Percentiles rank a stretch among this genome's conserved stretches.
Evolutionary conservation across 257 asterid genomes (phyloP).

Genomic region (Fraxinus pennsylvanica): DNA sequence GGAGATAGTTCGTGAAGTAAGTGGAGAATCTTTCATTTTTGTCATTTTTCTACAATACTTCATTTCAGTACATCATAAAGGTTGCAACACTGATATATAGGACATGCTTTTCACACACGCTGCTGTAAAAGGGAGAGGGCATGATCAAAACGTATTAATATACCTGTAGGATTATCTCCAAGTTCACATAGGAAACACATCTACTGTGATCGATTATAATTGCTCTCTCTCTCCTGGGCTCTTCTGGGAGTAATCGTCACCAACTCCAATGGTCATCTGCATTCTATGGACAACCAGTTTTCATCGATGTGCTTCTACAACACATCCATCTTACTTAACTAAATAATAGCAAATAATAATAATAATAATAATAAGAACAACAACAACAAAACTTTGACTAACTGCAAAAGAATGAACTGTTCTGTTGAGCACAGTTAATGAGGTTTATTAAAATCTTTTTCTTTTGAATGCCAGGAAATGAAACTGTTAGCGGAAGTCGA

Average conservation of each 20-base stretch:
- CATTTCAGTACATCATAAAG: not conserved
- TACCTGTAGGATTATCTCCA: not conserved
- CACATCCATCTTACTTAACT: not conserved
- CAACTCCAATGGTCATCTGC: not conserved
- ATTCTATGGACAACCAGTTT: conserved; percentile 8
- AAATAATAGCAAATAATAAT: not conserved
- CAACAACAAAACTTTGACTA: not conserved
- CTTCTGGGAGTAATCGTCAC: not conserved
- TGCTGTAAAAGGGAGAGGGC: not conserved
- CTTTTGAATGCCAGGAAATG: conserved; percentile 73
- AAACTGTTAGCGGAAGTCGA: conserved; percentile 89
- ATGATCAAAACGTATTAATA: not conserved
- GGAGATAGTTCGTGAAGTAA: conserved; percentile 96
- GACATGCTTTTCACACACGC: not conserved
- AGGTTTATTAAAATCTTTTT: conserved; percentile 7
- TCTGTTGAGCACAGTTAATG: not conserved
- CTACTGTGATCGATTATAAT: not conserved
- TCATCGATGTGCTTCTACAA: not conserved
- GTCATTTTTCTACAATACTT: not conserved
- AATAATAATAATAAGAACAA: not conserved
- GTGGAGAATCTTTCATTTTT: conserved; percentile 21
- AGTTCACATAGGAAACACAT: not conserved
- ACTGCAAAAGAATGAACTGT: not conserved
- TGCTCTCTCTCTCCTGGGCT: not conserved
- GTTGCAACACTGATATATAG: not conserved